Percentiles rank a stretch among this genome's conserved stretches.
Conservation (phyloP, 2,329 filamentous ascomycete species). For the Tolypocladium endophyticum region DNA sequence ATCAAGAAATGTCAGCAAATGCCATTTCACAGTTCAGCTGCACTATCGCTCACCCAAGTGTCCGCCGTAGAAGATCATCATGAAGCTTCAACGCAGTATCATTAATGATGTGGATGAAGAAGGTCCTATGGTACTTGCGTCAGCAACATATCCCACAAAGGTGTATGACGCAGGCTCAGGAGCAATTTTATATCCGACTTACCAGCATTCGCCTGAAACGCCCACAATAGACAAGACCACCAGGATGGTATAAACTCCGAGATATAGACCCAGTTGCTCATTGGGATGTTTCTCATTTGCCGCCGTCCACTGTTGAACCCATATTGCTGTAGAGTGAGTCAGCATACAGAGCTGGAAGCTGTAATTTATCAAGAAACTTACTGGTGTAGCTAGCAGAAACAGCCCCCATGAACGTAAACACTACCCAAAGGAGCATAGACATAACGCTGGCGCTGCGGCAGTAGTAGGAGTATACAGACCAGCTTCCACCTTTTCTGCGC, state of each 20-base stretch:
- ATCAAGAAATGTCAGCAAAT: not conserved
- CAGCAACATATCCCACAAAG: not conserved
- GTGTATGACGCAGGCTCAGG: not conserved
- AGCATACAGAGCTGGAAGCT: not conserved
- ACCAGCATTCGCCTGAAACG: not conserved
- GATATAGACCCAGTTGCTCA: not conserved
- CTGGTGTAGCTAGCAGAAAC: not conserved
- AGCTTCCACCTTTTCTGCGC: not conserved
- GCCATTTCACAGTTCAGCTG: not conserved
- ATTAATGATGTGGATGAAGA: not conserved
- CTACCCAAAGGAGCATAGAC: not conserved
- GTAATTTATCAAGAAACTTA: not conserved
- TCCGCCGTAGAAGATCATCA: slow-evolving; percentile 18
- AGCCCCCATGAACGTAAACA: not conserved
- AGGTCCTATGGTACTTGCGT: not conserved
- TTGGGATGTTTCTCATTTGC: not conserved
- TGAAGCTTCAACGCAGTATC: slow-evolving; percentile 12
- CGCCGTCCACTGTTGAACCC: not conserved
- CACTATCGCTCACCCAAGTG: slow-evolving; percentile 9
- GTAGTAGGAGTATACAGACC: not conserved
- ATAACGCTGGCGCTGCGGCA: not conserved
- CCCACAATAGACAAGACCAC: not conserved
- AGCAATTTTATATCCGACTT: not conserved
- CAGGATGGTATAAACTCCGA: not conserved
- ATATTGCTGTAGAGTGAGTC: not conserved